Conservation (phyloP, 306 rosid genomes). For the Vachellia collinsii region DNA sequence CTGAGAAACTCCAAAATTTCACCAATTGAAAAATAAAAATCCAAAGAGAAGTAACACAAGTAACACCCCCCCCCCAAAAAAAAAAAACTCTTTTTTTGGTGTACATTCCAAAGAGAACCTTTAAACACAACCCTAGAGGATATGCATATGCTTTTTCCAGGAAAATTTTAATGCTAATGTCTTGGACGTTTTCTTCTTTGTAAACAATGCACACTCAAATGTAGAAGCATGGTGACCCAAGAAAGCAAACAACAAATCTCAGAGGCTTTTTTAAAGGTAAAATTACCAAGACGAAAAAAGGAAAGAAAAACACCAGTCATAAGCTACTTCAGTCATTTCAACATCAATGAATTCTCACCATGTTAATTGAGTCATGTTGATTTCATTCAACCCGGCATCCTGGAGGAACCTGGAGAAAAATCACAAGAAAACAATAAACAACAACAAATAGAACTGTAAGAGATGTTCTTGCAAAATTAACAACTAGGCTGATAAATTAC, state of each 20-base stretch:
- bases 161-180: conserved; percentile 6
- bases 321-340: conserved; percentile 20
- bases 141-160: background rate
- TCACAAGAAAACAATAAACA: conserved; percentile 27
- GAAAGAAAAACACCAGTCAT: background rate
- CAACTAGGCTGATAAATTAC: conserved; percentile 45
- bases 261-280: background rate
- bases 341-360: conserved; percentile 57
- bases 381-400: conserved; percentile 81
- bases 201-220: background rate
- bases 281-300: conserved; percentile 11
- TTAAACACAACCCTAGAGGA: background rate
- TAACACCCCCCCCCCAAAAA: too few relatives aligned
- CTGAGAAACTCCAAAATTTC: too few relatives aligned
- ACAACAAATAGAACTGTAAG: conserved; percentile 21
- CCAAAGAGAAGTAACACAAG: background rate
- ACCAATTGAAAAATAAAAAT: too few relatives aligned
- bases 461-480: conserved; percentile 14
- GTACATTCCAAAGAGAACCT: background rate
- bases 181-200: conserved; percentile 8
- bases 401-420: conserved; percentile 75
- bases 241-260: conserved; percentile 10
- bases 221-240: background rate
- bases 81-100: background rate
- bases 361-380: conserved; percentile 76